Conservation (phyloP, 192 early-diverging fungal genomes). For the Gamsiella multidivaricata region DNA sequence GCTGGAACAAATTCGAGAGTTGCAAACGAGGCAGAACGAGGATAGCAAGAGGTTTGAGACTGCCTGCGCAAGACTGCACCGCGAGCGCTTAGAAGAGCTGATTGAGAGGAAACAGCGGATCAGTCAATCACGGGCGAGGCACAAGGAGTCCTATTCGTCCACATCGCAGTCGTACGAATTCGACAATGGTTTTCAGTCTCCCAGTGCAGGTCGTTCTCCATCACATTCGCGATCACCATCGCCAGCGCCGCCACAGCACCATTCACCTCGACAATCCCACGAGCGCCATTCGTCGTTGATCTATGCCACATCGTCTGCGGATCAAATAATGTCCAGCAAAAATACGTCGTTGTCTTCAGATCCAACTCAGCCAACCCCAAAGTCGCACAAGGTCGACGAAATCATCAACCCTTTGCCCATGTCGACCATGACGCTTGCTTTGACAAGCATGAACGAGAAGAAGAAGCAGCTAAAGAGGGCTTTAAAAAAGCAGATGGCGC, state of each 20-base stretch:
- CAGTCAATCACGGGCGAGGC: slow-evolving; percentile 6
- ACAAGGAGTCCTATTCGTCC: neutral
- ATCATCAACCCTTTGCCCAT: slow-evolving; percentile 20
- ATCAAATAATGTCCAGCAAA: neutral
- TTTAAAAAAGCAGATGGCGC: slow-evolving; percentile 9
- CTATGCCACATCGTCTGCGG: neutral
- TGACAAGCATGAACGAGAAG: slow-evolving; percentile 47
- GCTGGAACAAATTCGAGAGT: slow-evolving; percentile 44
- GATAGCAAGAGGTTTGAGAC: slow-evolving; percentile 35
- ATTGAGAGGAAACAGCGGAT: slow-evolving; percentile 20
- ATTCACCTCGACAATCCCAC: neutral
- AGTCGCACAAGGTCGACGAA: neutral
- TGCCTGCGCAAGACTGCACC: slow-evolving; percentile 11
- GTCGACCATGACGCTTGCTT: slow-evolving; percentile 49
- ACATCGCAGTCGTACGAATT: slow-evolving; percentile 26
- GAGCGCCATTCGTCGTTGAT: neutral
- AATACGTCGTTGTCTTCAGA: neutral
- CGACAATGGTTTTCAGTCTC: slow-evolving; percentile 23
- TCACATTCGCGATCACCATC: slow-evolving; percentile 18
- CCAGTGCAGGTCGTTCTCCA: neutral
- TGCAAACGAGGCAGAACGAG: slow-evolving; percentile 32
- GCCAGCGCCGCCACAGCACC: neutral
- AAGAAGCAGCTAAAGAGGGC: slow-evolving; percentile 33
- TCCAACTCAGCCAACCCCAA: neutral
- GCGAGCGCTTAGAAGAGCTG: slow-evolving; percentile 14